These are phyloP conservation scores for Cutaneotrichosporon sp. DNA, from an alignment of 1,284 basidiomycete genomes.

Conservation along the genomic window DNA sequence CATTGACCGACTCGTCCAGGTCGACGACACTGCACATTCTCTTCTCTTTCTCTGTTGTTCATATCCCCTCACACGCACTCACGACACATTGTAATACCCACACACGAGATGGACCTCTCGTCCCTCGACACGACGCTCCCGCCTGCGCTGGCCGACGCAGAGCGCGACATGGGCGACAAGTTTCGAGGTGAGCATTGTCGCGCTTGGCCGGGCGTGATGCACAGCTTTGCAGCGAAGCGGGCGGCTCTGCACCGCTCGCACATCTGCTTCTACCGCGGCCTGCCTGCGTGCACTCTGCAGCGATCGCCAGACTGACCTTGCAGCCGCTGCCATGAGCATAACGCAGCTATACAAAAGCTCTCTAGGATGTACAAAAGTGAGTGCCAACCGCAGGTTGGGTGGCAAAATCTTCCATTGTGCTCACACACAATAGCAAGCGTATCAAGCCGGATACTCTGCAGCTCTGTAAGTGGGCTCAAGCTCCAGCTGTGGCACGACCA, in stretches of 20 bases:
- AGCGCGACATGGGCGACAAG: constrained; percentile 49
- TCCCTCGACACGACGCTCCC: constrained; percentile 42
- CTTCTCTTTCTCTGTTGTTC: neutral
- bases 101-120: constrained; percentile 43
- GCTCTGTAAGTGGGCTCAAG: constrained; percentile 47
- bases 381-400: constrained; percentile 6
- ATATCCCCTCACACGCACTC: neutral
- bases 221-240: neutral
- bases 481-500: neutral
- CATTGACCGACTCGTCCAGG: too few relatives aligned
- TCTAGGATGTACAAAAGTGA: constrained; percentile 46
- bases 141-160: constrained; percentile 45
- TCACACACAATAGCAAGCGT: constrained; percentile 39
- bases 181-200: constrained; percentile 46
- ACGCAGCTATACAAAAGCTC: constrained; percentile 48
- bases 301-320: neutral
- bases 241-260: too few relatives aligned
- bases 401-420: neutral
- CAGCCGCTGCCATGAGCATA: constrained; percentile 48
- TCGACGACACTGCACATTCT: too few relatives aligned
- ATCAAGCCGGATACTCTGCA: constrained; percentile 47
- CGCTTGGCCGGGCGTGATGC: neutral
- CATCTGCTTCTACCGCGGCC: too few relatives aligned
- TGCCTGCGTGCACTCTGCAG: neutral
- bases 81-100: neutral